These are phyloP conservation scores for Coleophoma cylindrospora DNA, from an alignment of 2,329 filamentous ascomycete genomes.

Conservation along the genomic window DNA sequence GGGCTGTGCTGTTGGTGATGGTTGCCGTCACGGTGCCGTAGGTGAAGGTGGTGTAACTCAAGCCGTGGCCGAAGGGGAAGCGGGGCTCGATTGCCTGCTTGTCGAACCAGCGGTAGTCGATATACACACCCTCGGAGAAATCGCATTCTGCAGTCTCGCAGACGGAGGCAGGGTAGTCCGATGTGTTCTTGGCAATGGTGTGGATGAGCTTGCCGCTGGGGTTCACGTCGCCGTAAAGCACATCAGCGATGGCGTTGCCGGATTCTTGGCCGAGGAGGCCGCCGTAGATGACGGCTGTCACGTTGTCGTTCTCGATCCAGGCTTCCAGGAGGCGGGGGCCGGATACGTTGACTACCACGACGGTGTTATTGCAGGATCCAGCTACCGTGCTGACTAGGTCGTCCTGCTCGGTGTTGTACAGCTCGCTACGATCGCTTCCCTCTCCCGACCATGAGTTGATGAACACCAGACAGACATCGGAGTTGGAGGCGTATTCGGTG, in stretches of 20 bases:
- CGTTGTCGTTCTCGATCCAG: no score
- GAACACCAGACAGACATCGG: no score
- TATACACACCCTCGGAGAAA: conserved; percentile 74
- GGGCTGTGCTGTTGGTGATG: no score
- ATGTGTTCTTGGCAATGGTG: conserved; percentile 59
- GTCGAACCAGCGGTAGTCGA: conserved; percentile 77
- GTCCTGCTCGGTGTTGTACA: no score
- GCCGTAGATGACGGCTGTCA: no score
- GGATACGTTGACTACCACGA: no score
- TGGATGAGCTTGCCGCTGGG: conserved; percentile 70
- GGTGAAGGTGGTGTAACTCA: conserved; percentile 68
- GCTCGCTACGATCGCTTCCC: no score
- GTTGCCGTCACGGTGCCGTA: conserved; percentile 43
- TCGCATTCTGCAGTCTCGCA: conserved; percentile 68
- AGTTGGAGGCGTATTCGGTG: no score
- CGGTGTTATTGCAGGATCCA: no score
- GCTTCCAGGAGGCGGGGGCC: no score
- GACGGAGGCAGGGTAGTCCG: conserved; percentile 69
- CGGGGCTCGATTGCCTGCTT: conserved; percentile 55
- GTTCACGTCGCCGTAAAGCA: conserved; percentile 68
- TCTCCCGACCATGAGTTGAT: no score
- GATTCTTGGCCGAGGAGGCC: conserved; percentile 61
- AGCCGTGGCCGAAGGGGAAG: conserved; percentile 73
- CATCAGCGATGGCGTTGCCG: conserved; percentile 71
- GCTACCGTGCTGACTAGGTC: no score